Percentiles rank a stretch among this genome's conserved stretches.
These are phyloP conservation scores for Suillus spraguei DNA, from an alignment of 768 basidiomycete species.

Conservation along the genomic window DNA sequence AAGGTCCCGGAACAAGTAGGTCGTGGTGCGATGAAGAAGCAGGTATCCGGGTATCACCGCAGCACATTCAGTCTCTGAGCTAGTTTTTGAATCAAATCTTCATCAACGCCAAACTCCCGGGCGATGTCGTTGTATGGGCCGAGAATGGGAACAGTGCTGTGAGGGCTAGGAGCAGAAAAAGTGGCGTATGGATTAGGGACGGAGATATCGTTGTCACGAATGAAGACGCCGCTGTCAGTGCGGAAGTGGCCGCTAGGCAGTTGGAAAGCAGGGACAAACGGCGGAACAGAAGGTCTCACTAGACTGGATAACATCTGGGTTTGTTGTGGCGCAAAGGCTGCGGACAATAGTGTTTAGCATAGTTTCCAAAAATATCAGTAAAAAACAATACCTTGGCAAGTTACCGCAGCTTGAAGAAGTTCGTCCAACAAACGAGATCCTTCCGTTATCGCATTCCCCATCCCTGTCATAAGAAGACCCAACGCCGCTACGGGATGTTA, in stretches of 20 bases:
- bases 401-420: slow-evolving; percentile 47
- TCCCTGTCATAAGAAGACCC: slow-evolving; percentile 56
- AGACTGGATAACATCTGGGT: slow-evolving; percentile 41
- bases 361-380: background rate
- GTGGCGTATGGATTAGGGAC: background rate
- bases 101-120: slow-evolving; percentile 73
- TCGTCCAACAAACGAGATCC: slow-evolving; percentile 44
- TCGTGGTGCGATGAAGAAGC: slow-evolving; percentile 17
- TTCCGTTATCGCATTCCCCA: background rate
- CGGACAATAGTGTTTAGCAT: slow-evolving; percentile 11
- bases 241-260: background rate
- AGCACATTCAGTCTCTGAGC: slow-evolving; percentile 52
- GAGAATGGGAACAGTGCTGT: slow-evolving; percentile 6
- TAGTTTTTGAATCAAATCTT: slow-evolving; percentile 66
- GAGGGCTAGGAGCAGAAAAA: background rate
- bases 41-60: slow-evolving; percentile 18
- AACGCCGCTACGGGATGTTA: slow-evolving; percentile 50
- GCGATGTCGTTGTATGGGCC: slow-evolving; percentile 57
- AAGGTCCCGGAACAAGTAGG: slow-evolving; percentile 10
- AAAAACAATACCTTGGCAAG: slow-evolving; percentile 55
- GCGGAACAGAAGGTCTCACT: background rate
- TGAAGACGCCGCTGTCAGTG: background rate
- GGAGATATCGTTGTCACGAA: background rate
- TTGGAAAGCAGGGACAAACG: background rate
- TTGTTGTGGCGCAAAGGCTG: slow-evolving; percentile 71